Evolutionary conservation across 345 rosid species (phyloP), one percentile per base, ranked within the genome.

Genomic region (Aurinia saxatilis): DNA sequence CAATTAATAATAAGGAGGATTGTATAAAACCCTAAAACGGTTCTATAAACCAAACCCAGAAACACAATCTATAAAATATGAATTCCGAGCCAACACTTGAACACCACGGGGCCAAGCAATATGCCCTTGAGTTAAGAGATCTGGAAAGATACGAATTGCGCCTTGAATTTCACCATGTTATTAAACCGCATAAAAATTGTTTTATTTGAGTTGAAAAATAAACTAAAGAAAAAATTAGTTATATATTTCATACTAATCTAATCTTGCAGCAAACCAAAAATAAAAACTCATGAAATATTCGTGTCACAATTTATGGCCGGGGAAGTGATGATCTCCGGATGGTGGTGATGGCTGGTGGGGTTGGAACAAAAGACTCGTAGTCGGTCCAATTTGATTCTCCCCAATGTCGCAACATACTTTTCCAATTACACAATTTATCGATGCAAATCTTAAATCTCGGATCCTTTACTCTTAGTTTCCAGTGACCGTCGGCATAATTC

Each of bases 341-440:
- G 55, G 56, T 3, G 60, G 70, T 31, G 56, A 93, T 79, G 12
- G 96, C 81, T 9, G 99, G 97, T 38, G 97, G 99, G 18, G 96
- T 71, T 8, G 91, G 88, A 66, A 60, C 63, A 41, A 61, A 75
- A 35, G 67, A 63, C 42, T 80, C 78, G 30, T 90, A 82, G 18
- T 85, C 85, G 12, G 72, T 72, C 6, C 95, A 89, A 83, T 95
- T 89, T 47, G 91, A 87, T 68, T 93, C 95, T 2, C 97, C 96
- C 99, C 99, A 90, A 39, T 93, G 97, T 25, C 77, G 72, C 49
- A 93, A 54, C 99, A 90, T 93, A 75, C 88, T 78, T 76, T 81
- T 83, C 99, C 97, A 93, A 50, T 71, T 67, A 67, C 99, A 93
- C 60, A 93, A 50, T 5, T 84, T 80, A 70, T 93, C 97, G 3